Base-by-base conservation (phyloP, 208 protist genomes). In the Crithidia sp. region DNA sequence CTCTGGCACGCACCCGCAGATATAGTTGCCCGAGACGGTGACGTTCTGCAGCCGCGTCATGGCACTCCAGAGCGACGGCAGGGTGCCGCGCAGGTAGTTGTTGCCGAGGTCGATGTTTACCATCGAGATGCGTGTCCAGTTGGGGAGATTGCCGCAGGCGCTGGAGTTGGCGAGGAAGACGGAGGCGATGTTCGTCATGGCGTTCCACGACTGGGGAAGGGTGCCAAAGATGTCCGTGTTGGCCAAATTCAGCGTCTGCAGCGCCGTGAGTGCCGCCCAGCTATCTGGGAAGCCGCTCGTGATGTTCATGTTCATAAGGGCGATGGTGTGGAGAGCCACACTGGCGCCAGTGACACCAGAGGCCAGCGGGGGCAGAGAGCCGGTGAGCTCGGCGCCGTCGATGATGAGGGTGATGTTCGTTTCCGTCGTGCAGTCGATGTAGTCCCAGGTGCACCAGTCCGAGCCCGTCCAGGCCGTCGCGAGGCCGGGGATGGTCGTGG, bases 121-220 rank as follows among this genome's bases (percentile, higher is more conserved):
- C 52, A 81, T 52, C 5, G 53, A 43, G 9, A 6, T 5, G 43
- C n/a, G 61, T 17, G 64, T 71, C 70, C 70, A 81, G 63, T 60
- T 58, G 49, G 76, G 76, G 50, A 81, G 63, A 36, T 45, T 68
- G 54, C 73, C 73, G 40, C 73, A 78, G 16, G 66, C 65, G 37
- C 59, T 59, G 49, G 47, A 39, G 43, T 73, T 64, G 13, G 3
- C 37, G 2, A 73, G 16, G n/a, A 36, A n/a, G 50, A 78, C 13
- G 17, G 37, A 45, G 39, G 19, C 8, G 8, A 78, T 13, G 0
- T 37, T 39, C 39, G n/a, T 39, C 17, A 73, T 78, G n/a, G 56
- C 47, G 36, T 53, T 72, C 73, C 73, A 78, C 41, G 39, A 5
- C 14, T 12, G 3, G 28, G 73, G 73, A 55, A 78, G 54, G 54